phyloP scores from a whole-genome alignment of 2,329 filamentous ascomycete genomes.

The Thielaviopsis euricoi region DNA sequence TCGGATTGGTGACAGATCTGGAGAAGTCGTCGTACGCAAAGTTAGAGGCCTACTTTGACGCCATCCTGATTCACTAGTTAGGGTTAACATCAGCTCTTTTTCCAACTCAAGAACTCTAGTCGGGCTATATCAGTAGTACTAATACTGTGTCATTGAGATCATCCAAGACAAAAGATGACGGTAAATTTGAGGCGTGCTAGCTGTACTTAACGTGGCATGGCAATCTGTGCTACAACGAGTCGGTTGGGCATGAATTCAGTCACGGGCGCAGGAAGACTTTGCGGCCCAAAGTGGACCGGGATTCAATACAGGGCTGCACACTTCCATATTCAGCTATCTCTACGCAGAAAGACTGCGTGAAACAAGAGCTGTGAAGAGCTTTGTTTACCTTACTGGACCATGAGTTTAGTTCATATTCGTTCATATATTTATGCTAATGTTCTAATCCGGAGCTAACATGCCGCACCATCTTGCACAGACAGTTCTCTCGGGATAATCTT shows the following conservation, averaged over 20 bases:
- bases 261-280: not conserved
- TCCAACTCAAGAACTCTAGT: not conserved
- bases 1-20: conserved; percentile 27
- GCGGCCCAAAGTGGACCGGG: conserved; percentile 2
- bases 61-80: conserved; percentile 9
- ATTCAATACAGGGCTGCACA: too few relatives aligned
- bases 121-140: not conserved
- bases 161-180: not conserved
- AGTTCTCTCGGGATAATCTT: too few relatives aligned
- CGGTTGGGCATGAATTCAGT: conserved; percentile 3
- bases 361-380: too few relatives aligned
- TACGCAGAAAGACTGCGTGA: too few relatives aligned
- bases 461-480: too few relatives aligned
- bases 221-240: not conserved
- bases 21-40: conserved; percentile 26
- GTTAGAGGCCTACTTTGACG: conserved; percentile 21
- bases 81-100: not conserved
- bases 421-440: too few relatives aligned
- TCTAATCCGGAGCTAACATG: too few relatives aligned
- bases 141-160: not conserved
- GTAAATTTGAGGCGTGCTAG: not conserved
- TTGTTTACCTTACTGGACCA: too few relatives aligned
- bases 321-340: too few relatives aligned
- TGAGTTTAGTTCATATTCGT: too few relatives aligned
- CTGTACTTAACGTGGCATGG: not conserved